Base-by-base conservation (phyloP, 2,329 filamentous ascomycete genomes). In the Tolypocladium sp. region DNA sequence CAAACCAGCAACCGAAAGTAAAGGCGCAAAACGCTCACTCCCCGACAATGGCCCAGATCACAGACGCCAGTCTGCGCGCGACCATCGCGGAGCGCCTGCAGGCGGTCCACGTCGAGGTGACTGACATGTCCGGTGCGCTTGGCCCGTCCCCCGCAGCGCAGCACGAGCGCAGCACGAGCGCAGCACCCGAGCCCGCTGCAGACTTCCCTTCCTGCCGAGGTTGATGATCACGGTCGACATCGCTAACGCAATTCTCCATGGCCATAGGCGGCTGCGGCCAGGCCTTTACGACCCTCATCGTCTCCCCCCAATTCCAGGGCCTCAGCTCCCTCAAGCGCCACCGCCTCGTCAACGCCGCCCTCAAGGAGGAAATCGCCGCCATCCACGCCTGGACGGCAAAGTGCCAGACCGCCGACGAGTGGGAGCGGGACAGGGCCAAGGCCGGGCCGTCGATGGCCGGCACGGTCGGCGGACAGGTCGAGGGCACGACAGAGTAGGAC, bases 381-480 rank as follows among this genome's bases (percentile, higher is more conserved):
- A 96, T 97, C 67, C 92, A 97, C 77, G 92, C 92, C 44, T 97
- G 92, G 92, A 95, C 91, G 59, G 91, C 92, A 35, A 95, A 92
- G 76, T 96, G 92, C 73, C 89, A 92, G 77, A 97, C 92, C 10
- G 90, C 91, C 0, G 90, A 92, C 68, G 91, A 97, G 77, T 96
- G 89, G 86, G 84, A 90, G 76, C 86, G 84, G 73, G 83, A 88
- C 74, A 73, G 70, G 66, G 74, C 73, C 30, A 68, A 67, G 7
- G 67, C 69, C 9, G 71, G 59, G 63, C 77, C 77, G 44, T 73
- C 77, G 0, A 58, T 78, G 61, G 74, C 79, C 17, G 78, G 78
- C 9, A 80, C 77, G 0, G 72, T 76, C 0, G 73, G 65, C 1
- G 77, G 76, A 0, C 74, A 74, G 56, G 78, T 79, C 4, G 71